A percentile compares a stretch with the other conserved stretches of the same genome.
These are phyloP conservation scores for Collybiopsis confluens DNA, from an alignment of 768 basidiomycete genomes.

Conservation along the genomic window DNA sequence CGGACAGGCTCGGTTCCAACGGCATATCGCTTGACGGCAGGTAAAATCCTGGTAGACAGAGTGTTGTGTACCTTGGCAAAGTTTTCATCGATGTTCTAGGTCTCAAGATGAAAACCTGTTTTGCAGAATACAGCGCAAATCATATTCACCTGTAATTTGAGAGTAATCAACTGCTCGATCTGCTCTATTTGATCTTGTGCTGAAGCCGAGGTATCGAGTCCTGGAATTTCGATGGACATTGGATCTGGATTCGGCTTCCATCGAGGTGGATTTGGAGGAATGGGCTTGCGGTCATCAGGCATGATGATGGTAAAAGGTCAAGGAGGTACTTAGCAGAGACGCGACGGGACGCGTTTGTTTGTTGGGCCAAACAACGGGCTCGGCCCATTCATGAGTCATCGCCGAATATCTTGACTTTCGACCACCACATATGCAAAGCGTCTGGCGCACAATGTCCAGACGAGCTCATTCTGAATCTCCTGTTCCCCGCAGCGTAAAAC, in stretches of 20 bases:
- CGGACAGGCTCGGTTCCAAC: slow-evolving; percentile 83
- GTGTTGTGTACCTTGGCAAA: slow-evolving; percentile 87
- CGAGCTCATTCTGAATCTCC: slow-evolving; percentile 48
- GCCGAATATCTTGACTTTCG: too few species aligned
- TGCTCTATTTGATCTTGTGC: slow-evolving; percentile 85
- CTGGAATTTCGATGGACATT: slow-evolving; percentile 60
- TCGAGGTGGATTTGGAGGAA: slow-evolving; percentile 58
- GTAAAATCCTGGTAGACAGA: slow-evolving; percentile 75
- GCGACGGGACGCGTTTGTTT: slow-evolving; percentile 5
- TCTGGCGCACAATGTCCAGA: slow-evolving; percentile 49
- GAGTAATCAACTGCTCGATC: slow-evolving; percentile 92
- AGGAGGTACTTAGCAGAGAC: neutral
- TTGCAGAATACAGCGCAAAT: slow-evolving; percentile 2
- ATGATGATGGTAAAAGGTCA: neutral
- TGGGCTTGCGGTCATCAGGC: slow-evolving; percentile 18
- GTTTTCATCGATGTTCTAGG: slow-evolving; percentile 86
- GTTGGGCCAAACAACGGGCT: slow-evolving; percentile 1
- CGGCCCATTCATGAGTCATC: too few species aligned
- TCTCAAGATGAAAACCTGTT: too few species aligned
- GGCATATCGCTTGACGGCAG: slow-evolving; percentile 87
- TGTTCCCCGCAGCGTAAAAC: slow-evolving; percentile 47
- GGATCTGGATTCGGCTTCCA: slow-evolving; percentile 69
- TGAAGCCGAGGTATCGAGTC: slow-evolving; percentile 65
- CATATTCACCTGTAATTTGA: slow-evolving; percentile 72
- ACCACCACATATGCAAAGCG: too few species aligned